A percentile compares a stretch with the other conserved stretches of the same genome.
phyloP scores from a whole-genome alignment of 257 asterid species.

The Rhazya stricta region DNA sequence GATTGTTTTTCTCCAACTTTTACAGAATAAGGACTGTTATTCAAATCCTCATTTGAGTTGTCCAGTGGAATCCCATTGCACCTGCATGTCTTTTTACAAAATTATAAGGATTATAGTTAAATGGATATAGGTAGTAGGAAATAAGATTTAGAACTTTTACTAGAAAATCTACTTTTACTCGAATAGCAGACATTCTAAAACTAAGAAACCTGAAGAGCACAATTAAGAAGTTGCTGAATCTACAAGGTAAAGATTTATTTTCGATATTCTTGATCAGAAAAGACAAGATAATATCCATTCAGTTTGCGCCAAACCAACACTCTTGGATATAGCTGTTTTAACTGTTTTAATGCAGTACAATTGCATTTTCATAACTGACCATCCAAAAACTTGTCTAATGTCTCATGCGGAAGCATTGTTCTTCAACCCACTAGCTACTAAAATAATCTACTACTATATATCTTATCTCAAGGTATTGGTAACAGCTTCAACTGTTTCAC shows the following conservation, averaged over 20 bases:
- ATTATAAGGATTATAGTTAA: slow-evolving; percentile 13
- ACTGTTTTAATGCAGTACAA: neutral
- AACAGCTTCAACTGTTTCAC: neutral
- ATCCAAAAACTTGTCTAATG: neutral
- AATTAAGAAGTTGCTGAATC: neutral
- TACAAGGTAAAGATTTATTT: neutral
- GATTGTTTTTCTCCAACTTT: slow-evolving; percentile 69
- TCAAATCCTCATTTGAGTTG: slow-evolving; percentile 29
- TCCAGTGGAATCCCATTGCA: slow-evolving; percentile 82
- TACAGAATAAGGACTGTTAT: slow-evolving; percentile 37
- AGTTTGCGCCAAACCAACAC: neutral
- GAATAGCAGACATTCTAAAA: neutral
- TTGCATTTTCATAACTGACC: neutral
- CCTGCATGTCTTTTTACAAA: slow-evolving; percentile 71
- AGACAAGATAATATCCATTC: neutral
- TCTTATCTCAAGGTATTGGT: neutral
- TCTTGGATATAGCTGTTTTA: neutral
- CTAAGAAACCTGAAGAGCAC: neutral
- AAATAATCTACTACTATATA: neutral
- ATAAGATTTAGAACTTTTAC: neutral
- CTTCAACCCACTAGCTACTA: neutral
- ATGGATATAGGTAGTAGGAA: neutral
- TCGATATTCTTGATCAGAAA: neutral
- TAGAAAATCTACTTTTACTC: neutral
- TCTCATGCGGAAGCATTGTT: neutral